Evolutionary conservation across 2,329 filamentous ascomycete genomes (phyloP).

Genomic region (Raffaelea arxii): DNA sequence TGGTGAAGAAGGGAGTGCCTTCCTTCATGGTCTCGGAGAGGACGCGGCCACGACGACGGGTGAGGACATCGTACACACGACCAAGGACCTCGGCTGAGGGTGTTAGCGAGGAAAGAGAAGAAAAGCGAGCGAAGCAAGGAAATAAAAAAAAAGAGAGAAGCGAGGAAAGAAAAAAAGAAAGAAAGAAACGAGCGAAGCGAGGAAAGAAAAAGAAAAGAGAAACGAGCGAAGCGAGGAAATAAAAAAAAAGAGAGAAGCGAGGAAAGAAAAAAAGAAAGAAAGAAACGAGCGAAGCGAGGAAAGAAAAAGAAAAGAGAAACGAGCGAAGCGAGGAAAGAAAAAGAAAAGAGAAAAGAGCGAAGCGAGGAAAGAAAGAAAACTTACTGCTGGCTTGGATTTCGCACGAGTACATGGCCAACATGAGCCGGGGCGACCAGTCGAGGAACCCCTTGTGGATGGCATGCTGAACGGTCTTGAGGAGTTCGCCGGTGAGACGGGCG

Average conservation of each 20-base stretch:
- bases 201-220: background rate
- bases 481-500: conserved; percentile 79
- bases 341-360: background rate
- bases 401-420: conserved; percentile 95
- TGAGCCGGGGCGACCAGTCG: conserved; percentile 90
- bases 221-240: too few relatives aligned
- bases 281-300: background rate
- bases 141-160: background rate
- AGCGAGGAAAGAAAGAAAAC: too few relatives aligned
- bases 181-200: background rate
- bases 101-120: background rate
- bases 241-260: background rate
- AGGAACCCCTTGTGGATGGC: conserved; percentile 79
- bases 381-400: conserved; percentile 90
- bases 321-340: background rate
- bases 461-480: conserved; percentile 80
- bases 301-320: background rate
- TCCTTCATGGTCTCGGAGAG: conserved; percentile 88
- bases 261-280: background rate
- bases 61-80: conserved; percentile 95
- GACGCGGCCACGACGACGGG: conserved; percentile 79
- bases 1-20: conserved; percentile 93
- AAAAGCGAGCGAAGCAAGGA: background rate
- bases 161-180: background rate
- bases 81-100: conserved; percentile 77